A percentile compares a stretch with the other conserved stretches of the same genome.
phyloP scores from a whole-genome alignment of 192 early-diverging fungal genomes.

The Rhizoclosmatium globosum region DNA sequence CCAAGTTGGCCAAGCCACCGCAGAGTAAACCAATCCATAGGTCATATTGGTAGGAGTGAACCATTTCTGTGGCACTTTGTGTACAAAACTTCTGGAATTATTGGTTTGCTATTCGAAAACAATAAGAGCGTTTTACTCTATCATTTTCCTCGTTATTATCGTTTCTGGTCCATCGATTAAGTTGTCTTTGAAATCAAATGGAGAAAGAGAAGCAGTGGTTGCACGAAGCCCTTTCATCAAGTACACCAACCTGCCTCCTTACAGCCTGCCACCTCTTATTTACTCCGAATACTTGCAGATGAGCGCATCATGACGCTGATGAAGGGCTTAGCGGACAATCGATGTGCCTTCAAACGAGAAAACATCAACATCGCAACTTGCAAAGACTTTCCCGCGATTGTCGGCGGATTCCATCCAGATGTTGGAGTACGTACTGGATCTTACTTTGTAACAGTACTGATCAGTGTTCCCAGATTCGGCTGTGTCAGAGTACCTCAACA shows the following conservation, averaged over 20 bases:
- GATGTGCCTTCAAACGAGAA: slow-evolving; percentile 25
- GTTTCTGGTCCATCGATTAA: too few relatives aligned
- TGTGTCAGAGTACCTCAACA: slow-evolving; percentile 14
- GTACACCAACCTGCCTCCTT: not conserved
- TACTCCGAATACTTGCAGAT: not conserved
- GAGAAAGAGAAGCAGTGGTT: not conserved
- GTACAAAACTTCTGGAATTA: too few relatives aligned
- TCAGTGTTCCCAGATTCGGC: slow-evolving; percentile 2
- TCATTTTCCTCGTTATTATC: too few relatives aligned
- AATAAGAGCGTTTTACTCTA: too few relatives aligned
- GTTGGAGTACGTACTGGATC: slow-evolving; percentile 13
- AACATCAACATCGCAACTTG: slow-evolving; percentile 5
- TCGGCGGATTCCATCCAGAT: slow-evolving; percentile 28
- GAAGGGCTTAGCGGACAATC: not conserved
- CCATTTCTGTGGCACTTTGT: too few relatives aligned
- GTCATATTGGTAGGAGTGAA: not conserved
- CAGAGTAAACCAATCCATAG: not conserved
- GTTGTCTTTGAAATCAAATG: not conserved
- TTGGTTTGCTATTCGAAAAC: too few relatives aligned
- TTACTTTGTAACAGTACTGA: not conserved
- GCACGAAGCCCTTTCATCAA: not conserved
- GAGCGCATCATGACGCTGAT: slow-evolving; percentile 15
- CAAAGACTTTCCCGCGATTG: slow-evolving; percentile 2
- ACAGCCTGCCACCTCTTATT: not conserved
- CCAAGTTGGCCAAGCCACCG: slow-evolving; percentile 25